Base-by-base conservation (phyloP, 768 basidiomycete species). In the Zangia roseola region DNA sequence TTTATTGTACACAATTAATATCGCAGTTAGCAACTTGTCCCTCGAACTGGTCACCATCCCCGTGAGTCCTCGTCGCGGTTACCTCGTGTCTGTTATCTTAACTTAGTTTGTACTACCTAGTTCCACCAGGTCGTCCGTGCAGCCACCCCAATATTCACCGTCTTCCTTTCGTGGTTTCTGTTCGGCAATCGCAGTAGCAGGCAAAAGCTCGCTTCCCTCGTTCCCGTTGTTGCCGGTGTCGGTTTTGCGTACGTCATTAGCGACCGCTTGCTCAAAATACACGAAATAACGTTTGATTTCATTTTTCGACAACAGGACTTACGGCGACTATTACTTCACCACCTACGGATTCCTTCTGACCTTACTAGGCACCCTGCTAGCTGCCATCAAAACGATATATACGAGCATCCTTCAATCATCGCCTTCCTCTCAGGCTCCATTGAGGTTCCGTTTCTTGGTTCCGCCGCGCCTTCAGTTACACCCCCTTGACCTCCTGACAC, bases 111-210 rank as follows among this genome's bases (percentile, higher is more conserved):
- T 17, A 49, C 45, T 38, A 16, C 34, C 0, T 53, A 97, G 93
- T 97, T 99, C 63, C 97, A 98, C 67, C 95, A 98, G 75, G 92
- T 98, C 47, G 85, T 98, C 31, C 88, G 97, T 24, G 91, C 94
- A 5, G 81, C 89, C 17, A 88, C 95, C 0, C 95, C 97, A 0
- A 78, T 98, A 43, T 97, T 98, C 73, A 94, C 91, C 20, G 86
- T 97, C 57, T 43, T 84, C 31, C 78, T 97, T 45, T 84, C 93
- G 0, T 73, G 77, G 44, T 51, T 84, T n/a, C 63, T 98, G 31
- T 79, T 91, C 28, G 77, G 81, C 40, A 72, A 78, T 8, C 74
- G 72, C 7, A 80, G 83, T 56, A 87, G 78, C 56, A 72, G 68
- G 2, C 60, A 74, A 20, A 94, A 90, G 57, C 59, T 93, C 3